Evolutionary conservation across 164 flowering plant species (phyloP), one percentile per base, ranked within the genome.

Genomic region (Vitis cinerea): DNA sequence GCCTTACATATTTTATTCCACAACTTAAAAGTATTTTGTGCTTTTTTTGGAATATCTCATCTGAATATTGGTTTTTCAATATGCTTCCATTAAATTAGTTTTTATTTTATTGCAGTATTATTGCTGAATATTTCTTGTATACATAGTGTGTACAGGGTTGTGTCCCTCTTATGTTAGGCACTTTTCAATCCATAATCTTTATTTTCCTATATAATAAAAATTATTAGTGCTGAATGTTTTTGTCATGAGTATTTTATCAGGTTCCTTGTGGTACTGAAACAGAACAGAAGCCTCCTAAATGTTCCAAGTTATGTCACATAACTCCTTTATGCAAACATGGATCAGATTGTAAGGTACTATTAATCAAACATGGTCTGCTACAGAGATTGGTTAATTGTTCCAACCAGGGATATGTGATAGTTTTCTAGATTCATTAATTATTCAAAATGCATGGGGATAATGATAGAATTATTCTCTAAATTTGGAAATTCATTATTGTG

Each of bases 261-360:
- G 98, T 94, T 80, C 97, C 97, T 59, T 90, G 97, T 79, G 97
- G 97, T 68, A 85, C 95, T 69, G 97, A 92, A 83, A 79, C n/a
- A 74, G 87, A 86, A 64, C 92, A 94, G 76, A 92, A 84, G 82
- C 98, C 97, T 80, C 98, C 98, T 50, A 90, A 67, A 76, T 94
- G 98, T 82, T 84, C 77, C 29, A 94, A 87, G 80, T 80, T 59
- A 63, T 94, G 98, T 72, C 60, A 31, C 16, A 67, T 94, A 51
- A 50, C 79, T 77, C 89, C 87, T 74, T 73, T 94, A 58, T 94
- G 98, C 85, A 86, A 85, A 76, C 97, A 94, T 85, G 84, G 66
- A 29, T 62, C 83, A 66, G 84, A 31, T 71, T 50, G 64, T 72
- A 92, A 92, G 97, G 98, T 94, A 81, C 53, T 57, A 50, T 48